These are phyloP conservation scores for Trametes coccinea DNA, from an alignment of 768 basidiomycete genomes.

Conservation along the genomic window DNA sequence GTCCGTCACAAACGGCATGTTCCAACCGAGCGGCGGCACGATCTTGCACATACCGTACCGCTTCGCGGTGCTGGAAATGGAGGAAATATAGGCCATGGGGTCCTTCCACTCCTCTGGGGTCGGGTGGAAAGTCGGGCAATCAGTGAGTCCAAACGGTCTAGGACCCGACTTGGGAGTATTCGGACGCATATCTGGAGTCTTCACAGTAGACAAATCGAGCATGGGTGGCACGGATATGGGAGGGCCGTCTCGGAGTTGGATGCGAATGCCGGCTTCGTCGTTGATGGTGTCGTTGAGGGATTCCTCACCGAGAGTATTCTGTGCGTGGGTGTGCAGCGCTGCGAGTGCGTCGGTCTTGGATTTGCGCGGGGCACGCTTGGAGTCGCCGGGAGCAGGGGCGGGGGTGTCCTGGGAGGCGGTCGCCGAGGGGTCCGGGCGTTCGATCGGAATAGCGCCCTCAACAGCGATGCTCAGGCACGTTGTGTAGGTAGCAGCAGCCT, in stretches of 20 bases:
- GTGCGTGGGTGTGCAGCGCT: constrained; percentile 69
- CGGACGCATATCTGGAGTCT: constrained; percentile 58
- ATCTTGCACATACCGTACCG: constrained; percentile 94
- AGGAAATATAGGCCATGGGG: constrained; percentile 90
- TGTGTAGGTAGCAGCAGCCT: constrained; percentile 49
- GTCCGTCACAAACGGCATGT: constrained; percentile 94
- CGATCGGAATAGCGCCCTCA: constrained; percentile 69
- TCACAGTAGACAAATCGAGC: constrained; percentile 71
- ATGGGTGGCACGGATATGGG: constrained; percentile 63
- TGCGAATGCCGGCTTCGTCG: constrained; percentile 50
- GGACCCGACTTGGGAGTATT: constrained; percentile 41
- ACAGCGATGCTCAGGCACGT: constrained; percentile 77
- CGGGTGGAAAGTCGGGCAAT: constrained; percentile 90
- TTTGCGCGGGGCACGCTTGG: constrained; percentile 76
- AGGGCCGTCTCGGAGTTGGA: constrained; percentile 34
- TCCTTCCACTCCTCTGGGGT: constrained; percentile 90
- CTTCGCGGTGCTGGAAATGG: constrained; percentile 69
- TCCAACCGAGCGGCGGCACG: constrained; percentile 90
- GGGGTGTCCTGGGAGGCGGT: constrained; percentile 35
- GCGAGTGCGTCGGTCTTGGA: constrained; percentile 87
- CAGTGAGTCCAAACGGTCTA: constrained; percentile 82
- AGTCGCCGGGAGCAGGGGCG: constrained; percentile 40
- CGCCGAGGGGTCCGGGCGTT: constrained; percentile 31
- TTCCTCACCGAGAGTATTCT: constrained; percentile 55
- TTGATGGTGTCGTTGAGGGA: constrained; percentile 48